Evolutionary conservation across 176 grass and related monocot genomes (phyloP).

Genomic region (Rhynchospora pubera): DNA sequence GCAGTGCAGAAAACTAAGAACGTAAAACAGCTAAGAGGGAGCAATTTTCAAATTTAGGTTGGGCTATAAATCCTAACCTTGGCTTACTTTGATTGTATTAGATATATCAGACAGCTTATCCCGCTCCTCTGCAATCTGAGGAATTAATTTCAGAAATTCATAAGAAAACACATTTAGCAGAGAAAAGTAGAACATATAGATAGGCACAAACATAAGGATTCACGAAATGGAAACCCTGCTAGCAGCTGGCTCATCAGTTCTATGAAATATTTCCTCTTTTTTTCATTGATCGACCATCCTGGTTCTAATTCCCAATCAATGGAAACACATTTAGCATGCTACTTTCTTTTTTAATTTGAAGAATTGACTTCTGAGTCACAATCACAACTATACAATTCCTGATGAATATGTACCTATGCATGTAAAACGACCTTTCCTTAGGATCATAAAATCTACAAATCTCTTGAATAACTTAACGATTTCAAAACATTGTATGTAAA

Average conservation of each 20-base stretch:
- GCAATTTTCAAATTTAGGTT: neutral
- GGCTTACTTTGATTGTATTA: constrained; percentile 39
- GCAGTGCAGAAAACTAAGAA: neutral
- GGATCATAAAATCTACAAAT: neutral
- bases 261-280: neutral
- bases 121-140: constrained; percentile 42
- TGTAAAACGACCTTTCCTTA: neutral
- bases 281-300: too few relatives aligned
- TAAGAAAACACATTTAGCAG: neutral
- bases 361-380: too few relatives aligned
- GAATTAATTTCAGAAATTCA: neutral
- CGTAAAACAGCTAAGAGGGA: neutral
- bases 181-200: neutral
- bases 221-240: neutral
- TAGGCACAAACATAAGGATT: neutral
- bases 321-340: too few relatives aligned
- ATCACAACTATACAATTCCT: neutral
- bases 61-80: constrained; percentile 28
- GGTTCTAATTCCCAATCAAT: neutral
- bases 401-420: neutral
- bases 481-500: too few relatives aligned
- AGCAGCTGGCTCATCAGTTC: neutral
- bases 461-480: neutral
- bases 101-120: constrained; percentile 52
- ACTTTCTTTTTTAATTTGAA: too few relatives aligned